phyloP scores from a whole-genome alignment of 352 stramenopile genomes.

The Globisporangium spinosum region DNA sequence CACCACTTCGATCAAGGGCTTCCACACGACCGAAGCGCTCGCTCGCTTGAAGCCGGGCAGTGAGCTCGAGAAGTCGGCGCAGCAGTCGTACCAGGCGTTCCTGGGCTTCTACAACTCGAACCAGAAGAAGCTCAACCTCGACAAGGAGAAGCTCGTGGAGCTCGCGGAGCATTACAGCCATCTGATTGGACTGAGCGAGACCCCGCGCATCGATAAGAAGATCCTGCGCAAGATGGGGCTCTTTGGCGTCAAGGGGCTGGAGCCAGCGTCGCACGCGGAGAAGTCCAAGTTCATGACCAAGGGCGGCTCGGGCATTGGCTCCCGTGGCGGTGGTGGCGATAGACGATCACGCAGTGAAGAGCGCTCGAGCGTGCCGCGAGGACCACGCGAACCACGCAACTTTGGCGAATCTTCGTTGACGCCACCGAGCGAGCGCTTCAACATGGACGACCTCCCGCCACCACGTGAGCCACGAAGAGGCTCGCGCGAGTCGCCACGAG shows the following conservation, averaged over 20 bases:
- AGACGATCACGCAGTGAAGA: not conserved
- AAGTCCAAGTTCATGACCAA: constrained; percentile 19
- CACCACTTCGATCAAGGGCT: constrained; percentile 17
- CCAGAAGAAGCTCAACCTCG: constrained; percentile 35
- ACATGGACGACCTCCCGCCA: constrained; percentile 6
- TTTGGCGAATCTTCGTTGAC: constrained; percentile 16
- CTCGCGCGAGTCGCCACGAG: not conserved
- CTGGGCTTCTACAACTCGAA: constrained; percentile 93
- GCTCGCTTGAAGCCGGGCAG: constrained; percentile 36
- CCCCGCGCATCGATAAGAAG: constrained; percentile 83
- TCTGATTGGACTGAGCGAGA: constrained; percentile 56
- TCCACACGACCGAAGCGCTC: constrained; percentile 21
- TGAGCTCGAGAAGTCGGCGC: constrained; percentile 72
- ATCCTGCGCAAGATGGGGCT: constrained; percentile 88
- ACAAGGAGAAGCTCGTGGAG: constrained; percentile 59
- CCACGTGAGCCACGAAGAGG: not conserved
- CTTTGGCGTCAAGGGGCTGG: constrained; percentile 73
- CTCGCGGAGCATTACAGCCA: constrained; percentile 68
- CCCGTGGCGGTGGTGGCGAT: constrained; percentile 9
- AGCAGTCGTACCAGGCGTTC: constrained; percentile 92
- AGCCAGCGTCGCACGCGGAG: constrained; percentile 17
- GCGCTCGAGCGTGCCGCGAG: not conserved
- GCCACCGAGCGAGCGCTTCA: constrained; percentile 12
- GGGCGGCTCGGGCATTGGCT: constrained; percentile 5
- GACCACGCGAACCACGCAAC: constrained; percentile 14